Evolutionary conservation across 192 early-diverging fungal genomes (phyloP).

Genomic region (Gryganskiella cystojenkinii): DNA sequence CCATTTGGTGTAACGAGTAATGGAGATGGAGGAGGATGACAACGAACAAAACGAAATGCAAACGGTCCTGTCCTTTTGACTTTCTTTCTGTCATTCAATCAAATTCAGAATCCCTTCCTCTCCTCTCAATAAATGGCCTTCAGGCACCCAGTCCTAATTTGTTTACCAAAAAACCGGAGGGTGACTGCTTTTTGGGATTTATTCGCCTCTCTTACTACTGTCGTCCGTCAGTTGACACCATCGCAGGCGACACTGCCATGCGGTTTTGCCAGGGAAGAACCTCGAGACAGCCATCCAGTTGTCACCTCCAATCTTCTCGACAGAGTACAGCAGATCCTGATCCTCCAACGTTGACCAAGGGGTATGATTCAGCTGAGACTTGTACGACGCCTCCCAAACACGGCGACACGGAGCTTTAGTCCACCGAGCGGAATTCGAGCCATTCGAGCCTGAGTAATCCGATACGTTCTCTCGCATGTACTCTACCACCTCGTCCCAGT

Average conservation of each 20-base stretch:
- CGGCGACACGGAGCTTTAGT: constrained; percentile 47
- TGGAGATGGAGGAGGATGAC: no score
- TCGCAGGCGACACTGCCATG: constrained; percentile 50
- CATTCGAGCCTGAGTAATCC: not conserved
- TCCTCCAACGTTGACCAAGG: constrained; percentile 33
- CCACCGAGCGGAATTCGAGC: constrained; percentile 17
- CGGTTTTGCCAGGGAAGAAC: constrained; percentile 44
- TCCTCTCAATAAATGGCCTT: no score
- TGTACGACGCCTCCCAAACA: constrained; percentile 48
- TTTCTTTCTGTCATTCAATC: no score
- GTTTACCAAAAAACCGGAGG: no score
- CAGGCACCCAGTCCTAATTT: no score
- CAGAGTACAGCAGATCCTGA: constrained; percentile 17
- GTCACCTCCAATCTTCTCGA: constrained; percentile 9
- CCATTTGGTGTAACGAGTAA: constrained; percentile 17
- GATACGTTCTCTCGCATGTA: not conserved
- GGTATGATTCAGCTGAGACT: constrained; percentile 28
- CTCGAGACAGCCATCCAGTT: constrained; percentile 23
- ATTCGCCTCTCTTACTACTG: not conserved
- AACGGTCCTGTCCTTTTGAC: no score
- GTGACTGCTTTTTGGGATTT: not conserved
- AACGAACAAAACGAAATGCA: no score
- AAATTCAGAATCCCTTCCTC: no score
- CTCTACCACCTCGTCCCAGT: constrained; percentile 44
- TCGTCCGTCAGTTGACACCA: constrained; percentile 47